phyloP scores from a whole-genome alignment of 176 grass and related monocot genomes.

The Leersia perrieri region DNA sequence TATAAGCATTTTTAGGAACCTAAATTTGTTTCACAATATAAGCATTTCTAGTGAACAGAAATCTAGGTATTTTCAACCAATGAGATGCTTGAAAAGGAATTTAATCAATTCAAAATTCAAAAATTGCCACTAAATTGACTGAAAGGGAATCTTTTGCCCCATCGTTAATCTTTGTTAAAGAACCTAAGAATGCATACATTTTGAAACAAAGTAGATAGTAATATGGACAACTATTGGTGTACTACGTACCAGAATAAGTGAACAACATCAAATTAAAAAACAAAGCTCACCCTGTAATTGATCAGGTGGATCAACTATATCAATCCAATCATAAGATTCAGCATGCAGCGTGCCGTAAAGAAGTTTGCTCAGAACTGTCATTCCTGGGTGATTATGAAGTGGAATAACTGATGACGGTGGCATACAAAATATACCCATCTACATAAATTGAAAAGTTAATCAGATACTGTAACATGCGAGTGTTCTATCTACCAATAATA shows the following conservation, averaged over 20 bases:
- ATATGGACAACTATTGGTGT: not conserved
- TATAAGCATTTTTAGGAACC: too few species aligned
- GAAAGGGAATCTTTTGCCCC: too few species aligned
- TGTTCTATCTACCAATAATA: not conserved
- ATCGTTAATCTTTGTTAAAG: too few species aligned
- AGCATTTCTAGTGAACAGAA: too few species aligned
- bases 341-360: conserved; percentile 81
- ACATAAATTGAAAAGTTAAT: conserved; percentile 10
- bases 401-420: conserved; percentile 88
- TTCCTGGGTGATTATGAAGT: conserved; percentile 96
- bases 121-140: too few species aligned
- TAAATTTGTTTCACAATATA: too few species aligned
- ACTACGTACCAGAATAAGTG: not conserved
- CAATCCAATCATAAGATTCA: conserved; percentile 94
- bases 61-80: too few species aligned
- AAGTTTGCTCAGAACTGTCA: conserved; percentile 99
- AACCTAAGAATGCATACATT: too few species aligned
- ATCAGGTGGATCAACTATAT: conserved; percentile 44
- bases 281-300: conserved; percentile 54
- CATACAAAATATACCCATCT: conserved; percentile 99
- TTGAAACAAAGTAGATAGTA: too few species aligned
- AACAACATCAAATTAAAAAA: conserved; percentile 14
- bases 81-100: too few species aligned
- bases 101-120: too few species aligned
- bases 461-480: not conserved